phyloP scores from a whole-genome alignment of 208 protist species.

The Trypanosomatidae sp. region DNA sequence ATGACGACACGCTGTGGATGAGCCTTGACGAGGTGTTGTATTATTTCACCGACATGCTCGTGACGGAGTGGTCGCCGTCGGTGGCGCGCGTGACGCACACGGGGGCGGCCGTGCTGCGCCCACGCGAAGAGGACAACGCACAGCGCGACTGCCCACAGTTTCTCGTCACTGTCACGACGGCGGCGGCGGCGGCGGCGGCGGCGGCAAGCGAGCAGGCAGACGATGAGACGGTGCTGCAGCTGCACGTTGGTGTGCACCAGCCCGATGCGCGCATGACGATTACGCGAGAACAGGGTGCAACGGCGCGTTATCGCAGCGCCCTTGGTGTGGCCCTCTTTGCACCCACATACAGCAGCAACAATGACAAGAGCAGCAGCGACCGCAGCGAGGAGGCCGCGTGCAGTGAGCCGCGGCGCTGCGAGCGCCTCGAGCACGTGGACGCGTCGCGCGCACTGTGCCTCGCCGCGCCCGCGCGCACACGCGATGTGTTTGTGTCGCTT shows the following conservation, averaged over 20 bases:
- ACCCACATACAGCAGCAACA: slow-evolving; percentile 47
- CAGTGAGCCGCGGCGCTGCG: too few relatives aligned
- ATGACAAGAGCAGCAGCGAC: too few relatives aligned
- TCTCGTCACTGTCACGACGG: slow-evolving; percentile 4
- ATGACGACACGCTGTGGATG: slow-evolving; percentile 47
- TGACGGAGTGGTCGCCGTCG: too few relatives aligned
- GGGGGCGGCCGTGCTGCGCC: slow-evolving; percentile 13
- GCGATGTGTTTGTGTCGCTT: slow-evolving; percentile 12
- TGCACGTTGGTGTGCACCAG: slow-evolving; percentile 59
- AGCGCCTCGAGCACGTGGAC: slow-evolving; percentile 16
- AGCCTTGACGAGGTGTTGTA: slow-evolving; percentile 71
- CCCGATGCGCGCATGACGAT: slow-evolving; percentile 50
- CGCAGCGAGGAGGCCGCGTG: too few relatives aligned
- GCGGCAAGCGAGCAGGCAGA: background rate
- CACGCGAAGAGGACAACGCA: slow-evolving; percentile 3
- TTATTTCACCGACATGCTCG: slow-evolving; percentile 73
- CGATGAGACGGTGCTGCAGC: slow-evolving; percentile 13
- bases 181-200: background rate
- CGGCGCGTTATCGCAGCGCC: slow-evolving; percentile 23
- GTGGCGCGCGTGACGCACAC: slow-evolving; percentile 7
- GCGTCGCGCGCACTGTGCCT: slow-evolving; percentile 21
- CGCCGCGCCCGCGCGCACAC: slow-evolving; percentile 3
- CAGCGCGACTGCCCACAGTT: slow-evolving; percentile 32
- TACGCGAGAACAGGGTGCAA: slow-evolving; percentile 23
- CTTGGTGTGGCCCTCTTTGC: slow-evolving; percentile 47